phyloP scores from a whole-genome alignment of 148 eudicot species.

The Suaeda aralocaspica region DNA sequence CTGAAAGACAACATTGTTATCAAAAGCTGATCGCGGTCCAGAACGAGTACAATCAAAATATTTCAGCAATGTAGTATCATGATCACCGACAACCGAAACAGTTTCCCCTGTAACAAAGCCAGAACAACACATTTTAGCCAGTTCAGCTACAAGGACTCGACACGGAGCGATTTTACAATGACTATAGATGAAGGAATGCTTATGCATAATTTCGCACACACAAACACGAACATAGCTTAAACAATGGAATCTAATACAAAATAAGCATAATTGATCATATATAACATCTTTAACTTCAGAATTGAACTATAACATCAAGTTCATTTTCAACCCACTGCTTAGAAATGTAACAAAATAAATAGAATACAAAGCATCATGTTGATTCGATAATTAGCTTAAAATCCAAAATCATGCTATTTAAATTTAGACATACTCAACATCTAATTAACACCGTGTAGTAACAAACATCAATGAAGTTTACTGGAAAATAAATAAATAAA shows the following conservation, averaged over 20 bases:
- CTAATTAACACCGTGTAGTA: too few species aligned
- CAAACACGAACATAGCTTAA: background rate
- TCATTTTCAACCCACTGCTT: background rate
- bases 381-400: background rate
- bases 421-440: too few species aligned
- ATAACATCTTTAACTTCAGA: background rate
- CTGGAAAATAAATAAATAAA: too few species aligned
- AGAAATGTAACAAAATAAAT: background rate
- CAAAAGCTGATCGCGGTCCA: constrained; percentile 98
- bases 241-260: background rate
- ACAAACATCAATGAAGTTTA: background rate
- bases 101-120: constrained; percentile 68
- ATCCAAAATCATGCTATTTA: background rate
- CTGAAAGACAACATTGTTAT: constrained; percentile 79
- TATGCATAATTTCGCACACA: background rate
- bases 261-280: background rate
- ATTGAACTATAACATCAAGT: background rate
- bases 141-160: background rate
- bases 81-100: constrained; percentile 91
- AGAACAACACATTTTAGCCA: constrained; percentile 1
- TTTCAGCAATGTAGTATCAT: constrained; percentile 73
- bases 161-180: background rate
- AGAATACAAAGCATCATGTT: too few species aligned
- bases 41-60: constrained; percentile 93
- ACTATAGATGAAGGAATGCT: background rate